Evolutionary conservation across 169 alveolate species (phyloP), one percentile per base, ranked within the genome.

Genomic region (Plasmodium malariae): DNA sequence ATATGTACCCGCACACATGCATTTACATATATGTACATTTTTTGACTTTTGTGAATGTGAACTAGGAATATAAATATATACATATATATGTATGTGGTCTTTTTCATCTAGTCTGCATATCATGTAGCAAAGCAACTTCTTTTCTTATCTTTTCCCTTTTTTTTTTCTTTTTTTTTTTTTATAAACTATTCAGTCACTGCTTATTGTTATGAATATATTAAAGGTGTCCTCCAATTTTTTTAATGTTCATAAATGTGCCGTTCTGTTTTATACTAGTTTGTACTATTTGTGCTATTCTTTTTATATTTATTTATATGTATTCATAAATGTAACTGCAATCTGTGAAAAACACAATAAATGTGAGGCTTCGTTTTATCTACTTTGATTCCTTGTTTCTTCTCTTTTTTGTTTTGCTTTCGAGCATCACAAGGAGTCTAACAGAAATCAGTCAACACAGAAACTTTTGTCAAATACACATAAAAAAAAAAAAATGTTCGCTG

Each of bases 21-120:
- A 73, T 63, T 12, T 28, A 60, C n/a, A 55, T 55, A 34, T 11
- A 57, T 73, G 43, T 30, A 73, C 36, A 60, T 55, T 34, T 73
- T 36, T 60, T 73, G 34, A 19, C 26, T 21, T n/a, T 73, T 43
- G 36, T 19, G 34, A 36, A 2, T 54, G 45, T 57, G 12, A 54
- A 54, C 48, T 70, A 30, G 36, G 28, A 30, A 60, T 21, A 26
- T 21, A 26, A 60, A n/a, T n/a, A n/a, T n/a, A n/a, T n/a, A n/a
- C n/a, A n/a, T 54, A 51, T 51, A n/a, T 54, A 54, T 54, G 17
- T 54, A 54, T 54, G 30, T 67, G 30, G 3, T n/a, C 12, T 14
- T n/a, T 17, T 28, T 32, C 19, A 62, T 62, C 11, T 14, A 34
- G 40, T 24, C 32, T 14, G 28, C 19, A 62, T 62, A 30, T 60